phyloP scores from a whole-genome alignment of 768 basidiomycete genomes.

The Arthromyces matolae region DNA sequence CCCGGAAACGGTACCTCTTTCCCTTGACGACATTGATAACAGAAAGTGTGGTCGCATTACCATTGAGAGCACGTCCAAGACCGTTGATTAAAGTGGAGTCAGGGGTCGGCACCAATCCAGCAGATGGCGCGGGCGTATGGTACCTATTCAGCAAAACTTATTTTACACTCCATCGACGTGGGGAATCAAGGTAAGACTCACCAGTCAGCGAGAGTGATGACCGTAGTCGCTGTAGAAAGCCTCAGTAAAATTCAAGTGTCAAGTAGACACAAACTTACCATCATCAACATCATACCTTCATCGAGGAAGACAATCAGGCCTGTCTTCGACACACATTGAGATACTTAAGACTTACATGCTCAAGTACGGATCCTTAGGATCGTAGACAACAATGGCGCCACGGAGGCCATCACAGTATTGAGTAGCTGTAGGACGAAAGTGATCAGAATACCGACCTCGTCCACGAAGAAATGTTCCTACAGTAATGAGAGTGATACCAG shows the following conservation, averaged over 20 bases:
- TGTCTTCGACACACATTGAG: too few relatives aligned
- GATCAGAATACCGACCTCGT: constrained; percentile 3
- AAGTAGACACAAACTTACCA: too few relatives aligned
- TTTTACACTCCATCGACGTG: background rate
- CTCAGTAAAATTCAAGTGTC: too few relatives aligned
- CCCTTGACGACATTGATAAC: constrained; percentile 31
- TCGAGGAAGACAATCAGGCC: too few relatives aligned
- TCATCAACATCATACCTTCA: background rate
- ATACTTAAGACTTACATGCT: background rate
- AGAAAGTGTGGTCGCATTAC: constrained; percentile 23
- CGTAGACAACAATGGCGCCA: constrained; percentile 3
- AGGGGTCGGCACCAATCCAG: background rate
- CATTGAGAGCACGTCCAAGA: background rate
- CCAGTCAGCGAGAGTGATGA: constrained; percentile 5
- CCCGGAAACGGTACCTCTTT: constrained; percentile 34
- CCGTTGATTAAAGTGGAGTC: constrained; percentile 1
- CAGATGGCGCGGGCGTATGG: background rate
- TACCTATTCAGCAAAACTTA: background rate
- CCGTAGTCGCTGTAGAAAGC: background rate
- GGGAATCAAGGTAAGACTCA: background rate
- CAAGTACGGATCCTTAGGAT: background rate
- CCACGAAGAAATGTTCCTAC: background rate
- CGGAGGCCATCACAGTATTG: constrained; percentile 8
- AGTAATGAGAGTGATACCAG: constrained; percentile 5
- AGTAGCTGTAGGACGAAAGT: background rate